Evolutionary conservation across 176 grass and related monocot species (phyloP).

Genomic region (sorghum (Sorghum bicolor)): Sorghum_bicolor_NCBIv3 NC_012877.2:62092001-62092500

Average conservation of each 20-base stretch:
- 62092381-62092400: background rate
- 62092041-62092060: no score
- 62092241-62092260: background rate
- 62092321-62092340: background rate
- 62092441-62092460: background rate
- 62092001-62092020: no score
- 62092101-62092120: no score
- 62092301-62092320: background rate
- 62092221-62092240: no score
- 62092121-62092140: no score
- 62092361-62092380: background rate
- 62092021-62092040: no score
- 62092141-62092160: background rate
- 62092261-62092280: background rate
- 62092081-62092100: no score
- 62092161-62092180: background rate
- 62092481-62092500: no score
- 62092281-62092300: no score
- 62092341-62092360: background rate
- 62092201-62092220: background rate
- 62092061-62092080: no score
- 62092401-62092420: no score
- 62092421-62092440: no score
- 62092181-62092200: background rate
- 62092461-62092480: background rate